A percentile compares a stretch with the other conserved stretches of the same genome.
phyloP scores from a whole-genome alignment of 345 rosid genomes.

The Gossypium raimondii region DNA sequence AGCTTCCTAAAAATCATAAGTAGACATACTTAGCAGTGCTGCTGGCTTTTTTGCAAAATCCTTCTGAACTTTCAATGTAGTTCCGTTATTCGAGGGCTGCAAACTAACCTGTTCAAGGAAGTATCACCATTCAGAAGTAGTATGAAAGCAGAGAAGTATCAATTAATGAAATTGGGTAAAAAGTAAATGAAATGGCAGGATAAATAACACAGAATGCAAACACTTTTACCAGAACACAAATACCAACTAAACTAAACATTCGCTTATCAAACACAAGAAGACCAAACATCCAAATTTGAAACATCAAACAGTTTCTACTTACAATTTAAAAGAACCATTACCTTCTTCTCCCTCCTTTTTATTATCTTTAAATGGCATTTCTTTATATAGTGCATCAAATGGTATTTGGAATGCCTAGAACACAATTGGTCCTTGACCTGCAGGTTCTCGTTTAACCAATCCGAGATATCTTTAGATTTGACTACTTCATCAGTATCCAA shows the following conservation, averaged over 20 bases:
- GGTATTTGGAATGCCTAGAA: slow-evolving; percentile 82
- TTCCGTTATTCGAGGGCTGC: slow-evolving; percentile 36
- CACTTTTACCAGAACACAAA: no score
- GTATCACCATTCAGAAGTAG: background rate
- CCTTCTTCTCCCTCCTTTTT: slow-evolving; percentile 84
- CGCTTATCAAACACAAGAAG: background rate
- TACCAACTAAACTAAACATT: no score
- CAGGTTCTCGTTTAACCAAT: slow-evolving; percentile 73
- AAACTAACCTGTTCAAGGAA: slow-evolving; percentile 39
- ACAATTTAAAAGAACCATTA: slow-evolving; percentile 1
- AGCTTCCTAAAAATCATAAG: background rate
- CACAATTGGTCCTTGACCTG: slow-evolving; percentile 60
- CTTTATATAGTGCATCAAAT: slow-evolving; percentile 91
- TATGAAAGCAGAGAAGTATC: background rate
- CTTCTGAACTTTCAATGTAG: slow-evolving; percentile 46
- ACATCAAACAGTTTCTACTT: background rate
- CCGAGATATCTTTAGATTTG: slow-evolving; percentile 77
- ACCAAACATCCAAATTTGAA: background rate
- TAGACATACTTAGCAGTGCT: slow-evolving; percentile 39
- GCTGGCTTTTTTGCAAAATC: slow-evolving; percentile 37
- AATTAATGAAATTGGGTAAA: background rate
- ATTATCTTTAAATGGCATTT: slow-evolving; percentile 93
- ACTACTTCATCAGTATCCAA: slow-evolving; percentile 71
- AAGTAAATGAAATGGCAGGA: background rate
- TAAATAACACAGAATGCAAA: no score